A percentile compares a stretch with the other conserved stretches of the same genome.
Conservation (phyloP, 2,329 filamentous ascomycete genomes). For the Huntiella bhutanensis region DNA sequence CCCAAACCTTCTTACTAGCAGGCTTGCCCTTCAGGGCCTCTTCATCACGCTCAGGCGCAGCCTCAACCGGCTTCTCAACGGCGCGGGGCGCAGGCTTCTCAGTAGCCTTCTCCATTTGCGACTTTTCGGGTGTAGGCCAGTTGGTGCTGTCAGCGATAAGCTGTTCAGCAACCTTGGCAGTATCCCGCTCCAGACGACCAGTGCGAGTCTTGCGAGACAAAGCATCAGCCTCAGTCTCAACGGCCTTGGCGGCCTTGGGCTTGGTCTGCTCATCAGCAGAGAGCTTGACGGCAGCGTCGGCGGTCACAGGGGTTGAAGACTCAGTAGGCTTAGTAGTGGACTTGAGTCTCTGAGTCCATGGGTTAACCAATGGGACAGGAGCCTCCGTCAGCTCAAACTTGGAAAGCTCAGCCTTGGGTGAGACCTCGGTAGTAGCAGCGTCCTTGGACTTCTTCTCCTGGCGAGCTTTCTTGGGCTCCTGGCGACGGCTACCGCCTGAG, state of each 20-base stretch:
- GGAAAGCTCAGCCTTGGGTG: slow-evolving; percentile 34
- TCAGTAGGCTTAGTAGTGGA: slow-evolving; percentile 43
- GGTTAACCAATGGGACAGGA: slow-evolving; percentile 64
- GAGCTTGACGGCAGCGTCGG: background rate
- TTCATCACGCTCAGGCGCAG: slow-evolving; percentile 41
- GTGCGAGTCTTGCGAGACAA: slow-evolving; percentile 20
- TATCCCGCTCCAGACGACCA: slow-evolving; percentile 18
- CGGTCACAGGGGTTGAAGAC: slow-evolving; percentile 12
- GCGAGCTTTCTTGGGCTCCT: slow-evolving; percentile 24
- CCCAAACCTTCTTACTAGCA: slow-evolving; percentile 63
- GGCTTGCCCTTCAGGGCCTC: slow-evolving; percentile 28
- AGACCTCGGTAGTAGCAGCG: slow-evolving; percentile 16
- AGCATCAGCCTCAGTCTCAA: slow-evolving; percentile 21
- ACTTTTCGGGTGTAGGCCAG: slow-evolving; percentile 82
- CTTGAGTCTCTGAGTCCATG: slow-evolving; percentile 68
- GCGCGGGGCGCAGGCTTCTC: slow-evolving; percentile 33
- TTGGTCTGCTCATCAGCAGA: slow-evolving; percentile 11
- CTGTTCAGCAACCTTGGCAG: slow-evolving; percentile 7
- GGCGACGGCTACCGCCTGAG: slow-evolving; percentile 9
- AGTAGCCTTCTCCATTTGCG: slow-evolving; percentile 44
- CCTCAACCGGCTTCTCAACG: slow-evolving; percentile 41
- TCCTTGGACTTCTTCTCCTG: slow-evolving; percentile 43
- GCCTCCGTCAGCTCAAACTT: slow-evolving; percentile 59
- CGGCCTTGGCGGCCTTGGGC: slow-evolving; percentile 13
- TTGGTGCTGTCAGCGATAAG: slow-evolving; percentile 41